Evolutionary conservation across 2,329 filamentous ascomycete species (phyloP).

Genomic region (Botrytis fragariae): DNA sequence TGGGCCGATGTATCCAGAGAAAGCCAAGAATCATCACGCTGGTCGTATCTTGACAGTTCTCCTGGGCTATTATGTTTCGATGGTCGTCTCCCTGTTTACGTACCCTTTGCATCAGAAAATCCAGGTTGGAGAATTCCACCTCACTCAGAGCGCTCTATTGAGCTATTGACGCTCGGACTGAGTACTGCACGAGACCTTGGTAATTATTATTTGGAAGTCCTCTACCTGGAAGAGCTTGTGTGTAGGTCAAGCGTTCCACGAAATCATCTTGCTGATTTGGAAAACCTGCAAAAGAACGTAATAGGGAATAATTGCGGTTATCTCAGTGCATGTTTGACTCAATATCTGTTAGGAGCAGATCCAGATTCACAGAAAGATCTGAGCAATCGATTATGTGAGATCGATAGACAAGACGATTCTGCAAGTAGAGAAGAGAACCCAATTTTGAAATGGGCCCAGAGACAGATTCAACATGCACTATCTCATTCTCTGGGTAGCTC

Average conservation of each 20-base stretch:
- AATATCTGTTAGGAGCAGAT: background rate
- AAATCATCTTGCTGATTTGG: background rate
- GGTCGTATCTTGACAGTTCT: background rate
- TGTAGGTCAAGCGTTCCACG: background rate
- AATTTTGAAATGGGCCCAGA: background rate
- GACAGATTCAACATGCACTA: background rate
- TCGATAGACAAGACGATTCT: background rate
- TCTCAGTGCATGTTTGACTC: background rate
- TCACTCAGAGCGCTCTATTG: background rate
- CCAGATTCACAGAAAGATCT: background rate
- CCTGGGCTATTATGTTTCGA: background rate
- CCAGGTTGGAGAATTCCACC: background rate
- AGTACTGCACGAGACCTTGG: background rate
- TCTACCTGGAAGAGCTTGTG: background rate
- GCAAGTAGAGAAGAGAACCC: background rate
- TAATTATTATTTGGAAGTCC: background rate
- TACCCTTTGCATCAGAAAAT: background rate
- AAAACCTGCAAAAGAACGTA: background rate
- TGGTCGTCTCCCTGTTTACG: background rate
- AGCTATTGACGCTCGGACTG: background rate
- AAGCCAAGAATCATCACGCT: background rate
- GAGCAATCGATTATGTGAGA: background rate
- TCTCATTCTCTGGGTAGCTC: background rate
- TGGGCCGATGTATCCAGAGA: no score
- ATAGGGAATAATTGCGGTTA: background rate